phyloP scores from a whole-genome alignment of 495 filamentous ascomycete species.

The Penicillium egyptiacum region DNA sequence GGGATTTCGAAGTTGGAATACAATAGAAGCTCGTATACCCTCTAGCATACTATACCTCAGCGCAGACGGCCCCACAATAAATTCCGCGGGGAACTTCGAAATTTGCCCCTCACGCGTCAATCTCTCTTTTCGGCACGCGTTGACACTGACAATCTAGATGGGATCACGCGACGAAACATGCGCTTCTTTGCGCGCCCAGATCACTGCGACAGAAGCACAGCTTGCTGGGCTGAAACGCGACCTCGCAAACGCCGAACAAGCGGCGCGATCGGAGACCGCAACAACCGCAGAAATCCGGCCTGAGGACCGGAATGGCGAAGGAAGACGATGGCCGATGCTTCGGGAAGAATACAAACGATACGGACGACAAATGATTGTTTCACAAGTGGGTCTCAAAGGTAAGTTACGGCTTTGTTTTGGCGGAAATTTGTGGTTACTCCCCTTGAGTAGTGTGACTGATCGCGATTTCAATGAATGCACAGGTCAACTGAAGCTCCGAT shows the following conservation, averaged over 20 bases:
- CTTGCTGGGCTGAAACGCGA: slow-evolving; percentile 40
- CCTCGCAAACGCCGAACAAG: slow-evolving; percentile 36
- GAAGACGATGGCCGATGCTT: slow-evolving; percentile 59
- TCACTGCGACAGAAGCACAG: slow-evolving; percentile 40
- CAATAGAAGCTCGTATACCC: background rate
- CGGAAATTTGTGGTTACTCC: background rate
- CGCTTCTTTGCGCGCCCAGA: slow-evolving; percentile 42
- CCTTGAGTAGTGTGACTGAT: background rate
- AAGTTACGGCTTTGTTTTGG: slow-evolving; percentile 2
- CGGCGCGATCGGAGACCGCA: slow-evolving; percentile 16
- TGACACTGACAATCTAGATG: slow-evolving; percentile 14
- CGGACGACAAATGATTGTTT: slow-evolving; percentile 88
- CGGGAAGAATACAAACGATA: slow-evolving; percentile 78
- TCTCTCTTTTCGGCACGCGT: background rate
- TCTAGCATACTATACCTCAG: too few species aligned
- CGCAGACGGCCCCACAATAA: slow-evolving; percentile 9
- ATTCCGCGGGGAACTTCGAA: slow-evolving; percentile 9
- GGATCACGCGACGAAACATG: slow-evolving; percentile 33
- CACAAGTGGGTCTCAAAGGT: slow-evolving; percentile 79
- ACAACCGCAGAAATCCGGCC: slow-evolving; percentile 3
- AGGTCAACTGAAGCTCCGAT: slow-evolving; percentile 79
- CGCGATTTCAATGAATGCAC: slow-evolving; percentile 14
- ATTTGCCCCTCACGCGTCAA: slow-evolving; percentile 5
- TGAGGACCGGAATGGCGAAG: background rate
- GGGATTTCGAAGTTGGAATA: background rate